phyloP scores from a whole-genome alignment of 441 rosid species.

The Corymbia citriodora region DNA sequence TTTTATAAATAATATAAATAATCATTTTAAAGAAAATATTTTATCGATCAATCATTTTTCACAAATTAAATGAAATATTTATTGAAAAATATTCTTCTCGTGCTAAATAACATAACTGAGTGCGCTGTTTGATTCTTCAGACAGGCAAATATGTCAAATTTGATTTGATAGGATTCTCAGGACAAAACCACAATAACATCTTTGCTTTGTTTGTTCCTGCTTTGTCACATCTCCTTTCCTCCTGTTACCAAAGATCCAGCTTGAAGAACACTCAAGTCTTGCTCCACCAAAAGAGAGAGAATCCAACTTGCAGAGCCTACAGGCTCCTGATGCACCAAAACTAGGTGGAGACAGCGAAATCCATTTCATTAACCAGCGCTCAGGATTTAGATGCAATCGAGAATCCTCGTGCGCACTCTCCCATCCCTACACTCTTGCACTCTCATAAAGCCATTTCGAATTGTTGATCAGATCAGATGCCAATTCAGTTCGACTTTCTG shows the following conservation, averaged over 20 bases:
- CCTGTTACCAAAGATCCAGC: neutral
- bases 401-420: neutral
- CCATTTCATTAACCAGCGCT: neutral
- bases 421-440: neutral
- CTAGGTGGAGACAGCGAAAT: neutral
- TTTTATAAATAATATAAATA: too few relatives aligned
- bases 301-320: neutral
- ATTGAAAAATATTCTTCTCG: neutral
- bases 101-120: neutral
- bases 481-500: accelerated
- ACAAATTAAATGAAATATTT: too few relatives aligned
- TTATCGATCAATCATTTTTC: neutral
- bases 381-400: neutral
- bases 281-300: neutral
- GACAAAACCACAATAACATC: neutral
- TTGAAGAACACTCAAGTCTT: neutral
- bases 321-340: neutral
- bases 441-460: neutral
- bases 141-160: neutral
- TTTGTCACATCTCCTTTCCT: neutral
- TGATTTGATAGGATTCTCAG: neutral
- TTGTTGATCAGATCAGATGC: neutral
- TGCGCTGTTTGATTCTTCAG: neutral
- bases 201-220: neutral
- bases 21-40: too few relatives aligned